These are phyloP conservation scores for Xanthoconium purpureum DNA, from an alignment of 768 basidiomycete species.

Conservation along the genomic window DNA sequence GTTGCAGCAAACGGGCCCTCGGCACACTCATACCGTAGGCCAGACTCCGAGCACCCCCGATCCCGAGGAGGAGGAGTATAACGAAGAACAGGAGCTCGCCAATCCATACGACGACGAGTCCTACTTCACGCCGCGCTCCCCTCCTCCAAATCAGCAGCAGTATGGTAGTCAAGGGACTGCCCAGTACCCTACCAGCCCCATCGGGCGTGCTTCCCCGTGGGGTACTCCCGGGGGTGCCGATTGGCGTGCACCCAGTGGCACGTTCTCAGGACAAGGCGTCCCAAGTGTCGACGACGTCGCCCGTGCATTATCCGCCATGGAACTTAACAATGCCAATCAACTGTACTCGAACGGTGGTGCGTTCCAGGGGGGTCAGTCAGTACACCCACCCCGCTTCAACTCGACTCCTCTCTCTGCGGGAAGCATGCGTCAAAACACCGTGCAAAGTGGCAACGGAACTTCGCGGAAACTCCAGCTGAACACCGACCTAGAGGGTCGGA, in stretches of 20 bases:
- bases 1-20: slow-evolving; percentile 46
- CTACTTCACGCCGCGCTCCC: slow-evolving; percentile 48
- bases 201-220: slow-evolving; percentile 70
- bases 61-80: slow-evolving; percentile 54
- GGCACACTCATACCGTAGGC: slow-evolving; percentile 26
- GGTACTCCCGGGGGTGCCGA: slow-evolving; percentile 47
- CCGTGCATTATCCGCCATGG: slow-evolving; percentile 67
- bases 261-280: slow-evolving; percentile 27
- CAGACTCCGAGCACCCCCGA: slow-evolving; percentile 47
- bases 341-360: slow-evolving; percentile 30
- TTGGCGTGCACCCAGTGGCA: slow-evolving; percentile 50
- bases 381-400: slow-evolving; percentile 71
- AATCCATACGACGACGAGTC: slow-evolving; percentile 53
- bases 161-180: slow-evolving; percentile 34
- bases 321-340: slow-evolving; percentile 42
- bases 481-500: slow-evolving; percentile 66
- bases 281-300: slow-evolving; percentile 69
- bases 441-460: slow-evolving; percentile 37
- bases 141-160: slow-evolving; percentile 41
- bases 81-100: slow-evolving; percentile 40
- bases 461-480: slow-evolving; percentile 52
- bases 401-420: slow-evolving; percentile 41
- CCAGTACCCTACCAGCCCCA: slow-evolving; percentile 51
- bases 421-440: slow-evolving; percentile 38
- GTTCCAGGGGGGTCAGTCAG: slow-evolving; percentile 48